These are phyloP conservation scores for Linnemannia zychae DNA, from an alignment of 192 early-diverging fungal species.

Conservation along the genomic window DNA sequence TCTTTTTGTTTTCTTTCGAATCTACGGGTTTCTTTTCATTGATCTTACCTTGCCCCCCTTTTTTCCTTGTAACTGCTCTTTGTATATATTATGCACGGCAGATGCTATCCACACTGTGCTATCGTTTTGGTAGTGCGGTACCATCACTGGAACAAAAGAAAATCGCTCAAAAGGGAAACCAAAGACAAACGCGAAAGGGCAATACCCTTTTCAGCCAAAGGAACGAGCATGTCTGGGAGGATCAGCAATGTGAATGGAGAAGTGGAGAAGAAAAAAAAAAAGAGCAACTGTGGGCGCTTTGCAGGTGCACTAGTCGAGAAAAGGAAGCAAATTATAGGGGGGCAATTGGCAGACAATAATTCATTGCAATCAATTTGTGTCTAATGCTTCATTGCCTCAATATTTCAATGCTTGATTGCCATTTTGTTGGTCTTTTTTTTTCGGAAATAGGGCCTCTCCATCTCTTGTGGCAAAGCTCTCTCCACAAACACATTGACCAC, in stretches of 20 bases:
- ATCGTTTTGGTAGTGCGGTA: neutral
- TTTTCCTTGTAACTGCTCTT: neutral
- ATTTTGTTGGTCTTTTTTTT: neutral
- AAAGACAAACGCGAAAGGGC: neutral
- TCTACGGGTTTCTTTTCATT: neutral
- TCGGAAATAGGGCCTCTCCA: neutral
- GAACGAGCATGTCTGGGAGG: neutral
- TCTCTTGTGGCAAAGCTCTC: neutral
- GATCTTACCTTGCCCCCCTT: neutral
- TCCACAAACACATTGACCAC: slow-evolving; percentile 9
- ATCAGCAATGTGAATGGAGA: neutral
- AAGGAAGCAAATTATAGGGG: too few species aligned
- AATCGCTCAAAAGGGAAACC: neutral
- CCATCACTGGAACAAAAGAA: neutral
- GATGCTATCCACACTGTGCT: neutral
- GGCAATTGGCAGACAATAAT: too few species aligned
- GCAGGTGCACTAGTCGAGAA: too few species aligned
- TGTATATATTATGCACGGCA: neutral
- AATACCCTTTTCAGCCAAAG: too few species aligned
- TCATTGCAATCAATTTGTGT: too few species aligned
- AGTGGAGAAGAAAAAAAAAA: neutral
- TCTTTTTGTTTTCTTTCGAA: neutral
- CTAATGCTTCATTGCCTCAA: too few species aligned
- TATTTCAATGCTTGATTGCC: too few species aligned
- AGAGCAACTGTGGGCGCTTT: too few species aligned